Evolutionary conservation across 1,284 basidiomycete genomes (phyloP).

Genomic region (Boletellus sp.): DNA sequence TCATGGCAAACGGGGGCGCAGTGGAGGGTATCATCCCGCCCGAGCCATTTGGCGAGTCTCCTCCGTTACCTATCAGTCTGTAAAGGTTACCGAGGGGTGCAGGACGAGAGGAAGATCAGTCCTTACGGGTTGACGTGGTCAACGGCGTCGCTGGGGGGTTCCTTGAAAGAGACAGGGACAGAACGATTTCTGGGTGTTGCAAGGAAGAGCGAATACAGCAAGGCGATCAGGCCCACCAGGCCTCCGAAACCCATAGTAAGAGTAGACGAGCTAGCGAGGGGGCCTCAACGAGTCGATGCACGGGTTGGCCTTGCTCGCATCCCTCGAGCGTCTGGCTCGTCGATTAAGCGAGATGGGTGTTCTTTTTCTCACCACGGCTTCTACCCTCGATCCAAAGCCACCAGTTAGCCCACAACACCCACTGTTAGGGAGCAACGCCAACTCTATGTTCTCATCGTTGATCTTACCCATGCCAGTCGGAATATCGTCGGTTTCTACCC

Average conservation of each 20-base stretch:
- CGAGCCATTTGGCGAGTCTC: slow-evolving; percentile 63
- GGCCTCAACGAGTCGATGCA: no score
- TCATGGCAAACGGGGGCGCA: slow-evolving; percentile 80
- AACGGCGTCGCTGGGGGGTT: slow-evolving; percentile 42
- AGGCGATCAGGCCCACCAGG: slow-evolving; percentile 16
- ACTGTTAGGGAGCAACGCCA: no score
- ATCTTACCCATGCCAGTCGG: no score
- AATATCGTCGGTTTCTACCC: no score
- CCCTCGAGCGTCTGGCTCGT: no score
- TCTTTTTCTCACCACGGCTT: no score
- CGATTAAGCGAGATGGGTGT: no score
- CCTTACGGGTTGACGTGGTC: slow-evolving; percentile 56
- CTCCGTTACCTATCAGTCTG: slow-evolving; percentile 70
- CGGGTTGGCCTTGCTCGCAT: no score
- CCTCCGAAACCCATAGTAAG: slow-evolving; percentile 3
- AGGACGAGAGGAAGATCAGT: not conserved
- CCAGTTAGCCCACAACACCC: no score
- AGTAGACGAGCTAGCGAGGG: no score
- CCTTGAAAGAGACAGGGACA: slow-evolving; percentile 17
- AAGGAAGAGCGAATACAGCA: slow-evolving; percentile 11
- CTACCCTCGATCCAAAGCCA: no score
- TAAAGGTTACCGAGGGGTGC: not conserved
- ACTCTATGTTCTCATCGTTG: no score
- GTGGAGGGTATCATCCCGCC: slow-evolving; percentile 71
- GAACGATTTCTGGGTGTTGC: slow-evolving; percentile 2